Percentiles rank a stretch among this genome's conserved stretches.
Evolutionary conservation across 495 filamentous ascomycete species (phyloP).

Genomic region (Hamigera avellanea): DNA sequence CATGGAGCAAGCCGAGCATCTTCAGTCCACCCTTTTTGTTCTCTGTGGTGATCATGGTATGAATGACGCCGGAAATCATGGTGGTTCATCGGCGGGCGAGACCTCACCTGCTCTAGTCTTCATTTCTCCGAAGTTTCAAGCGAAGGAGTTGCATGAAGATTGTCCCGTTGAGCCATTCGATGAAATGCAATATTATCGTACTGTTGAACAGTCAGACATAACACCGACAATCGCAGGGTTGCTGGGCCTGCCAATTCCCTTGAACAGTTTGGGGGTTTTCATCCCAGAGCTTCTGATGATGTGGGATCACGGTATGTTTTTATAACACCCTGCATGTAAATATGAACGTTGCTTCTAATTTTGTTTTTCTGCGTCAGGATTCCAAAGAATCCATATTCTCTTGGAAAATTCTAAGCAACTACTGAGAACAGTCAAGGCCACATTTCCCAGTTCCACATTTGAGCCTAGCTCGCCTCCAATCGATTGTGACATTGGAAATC

Average conservation of each 20-base stretch:
- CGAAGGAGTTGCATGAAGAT: conserved; percentile 31
- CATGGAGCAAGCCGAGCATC: conserved; percentile 55
- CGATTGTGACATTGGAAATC: conserved; percentile 29
- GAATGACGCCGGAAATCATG: conserved; percentile 98
- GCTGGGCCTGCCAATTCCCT: conserved; percentile 79
- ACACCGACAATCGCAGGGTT: conserved; percentile 81
- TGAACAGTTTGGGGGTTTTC: conserved; percentile 84
- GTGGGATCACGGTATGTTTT: conserved; percentile 47
- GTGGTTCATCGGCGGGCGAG: conserved; percentile 83
- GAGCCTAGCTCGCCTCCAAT: conserved; percentile 17
- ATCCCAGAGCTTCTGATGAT: conserved; percentile 67
- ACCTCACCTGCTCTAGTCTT: conserved; percentile 89
- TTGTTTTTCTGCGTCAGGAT: conserved; percentile 9
- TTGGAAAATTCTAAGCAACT: conserved; percentile 71
- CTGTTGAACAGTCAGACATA: conserved; percentile 85
- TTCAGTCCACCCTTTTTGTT: conserved; percentile 69
- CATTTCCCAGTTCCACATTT: conserved; percentile 50
- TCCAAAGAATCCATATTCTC: conserved; percentile 53
- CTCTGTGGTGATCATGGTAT: conserved; percentile 94
- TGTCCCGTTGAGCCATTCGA: conserved; percentile 25
- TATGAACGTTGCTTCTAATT: no score
- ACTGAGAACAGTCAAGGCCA: conserved; percentile 54
- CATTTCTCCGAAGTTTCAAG: conserved; percentile 72
- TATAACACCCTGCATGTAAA: no score
- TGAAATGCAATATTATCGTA: conserved; percentile 69